Evolutionary conservation across 352 stramenopile genomes (phyloP).

Genomic region (Globisporangium cederbergense): DNA sequence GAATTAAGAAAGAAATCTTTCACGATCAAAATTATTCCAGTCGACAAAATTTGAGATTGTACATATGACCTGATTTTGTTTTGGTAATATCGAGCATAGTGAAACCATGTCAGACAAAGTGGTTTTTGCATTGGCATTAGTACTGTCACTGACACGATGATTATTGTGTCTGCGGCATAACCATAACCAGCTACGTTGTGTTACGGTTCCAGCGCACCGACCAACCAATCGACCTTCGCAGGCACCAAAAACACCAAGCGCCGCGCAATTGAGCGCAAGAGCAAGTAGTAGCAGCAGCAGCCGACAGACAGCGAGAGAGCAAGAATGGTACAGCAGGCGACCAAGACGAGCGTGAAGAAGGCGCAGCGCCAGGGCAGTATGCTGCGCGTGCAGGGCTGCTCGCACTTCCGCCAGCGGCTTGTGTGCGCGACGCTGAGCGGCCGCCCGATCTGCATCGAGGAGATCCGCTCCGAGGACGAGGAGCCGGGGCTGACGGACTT

Average conservation of each 20-base stretch:
- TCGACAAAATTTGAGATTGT: no score
- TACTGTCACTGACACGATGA: no score
- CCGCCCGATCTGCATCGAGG: slow-evolving; percentile 91
- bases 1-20: no score
- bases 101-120: no score
- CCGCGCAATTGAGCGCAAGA: background rate
- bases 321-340: slow-evolving; percentile 17
- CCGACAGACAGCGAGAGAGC: background rate
- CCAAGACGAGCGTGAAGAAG: slow-evolving; percentile 26
- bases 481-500: slow-evolving; percentile 94
- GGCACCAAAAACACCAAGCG: slow-evolving; percentile 1
- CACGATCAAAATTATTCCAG: no score
- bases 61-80: no score
- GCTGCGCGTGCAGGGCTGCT: slow-evolving; percentile 71
- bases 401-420: slow-evolving; percentile 94
- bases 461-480: slow-evolving; percentile 94
- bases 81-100: no score
- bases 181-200: no score
- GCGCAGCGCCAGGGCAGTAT: slow-evolving; percentile 36
- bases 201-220: no score
- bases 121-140: no score
- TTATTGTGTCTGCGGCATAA: no score
- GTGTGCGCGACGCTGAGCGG: slow-evolving; percentile 91
- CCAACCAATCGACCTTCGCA: background rate
- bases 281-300: background rate